Base-by-base conservation (phyloP, 768 basidiomycete genomes). In the Tulasnella sp. region DNA sequence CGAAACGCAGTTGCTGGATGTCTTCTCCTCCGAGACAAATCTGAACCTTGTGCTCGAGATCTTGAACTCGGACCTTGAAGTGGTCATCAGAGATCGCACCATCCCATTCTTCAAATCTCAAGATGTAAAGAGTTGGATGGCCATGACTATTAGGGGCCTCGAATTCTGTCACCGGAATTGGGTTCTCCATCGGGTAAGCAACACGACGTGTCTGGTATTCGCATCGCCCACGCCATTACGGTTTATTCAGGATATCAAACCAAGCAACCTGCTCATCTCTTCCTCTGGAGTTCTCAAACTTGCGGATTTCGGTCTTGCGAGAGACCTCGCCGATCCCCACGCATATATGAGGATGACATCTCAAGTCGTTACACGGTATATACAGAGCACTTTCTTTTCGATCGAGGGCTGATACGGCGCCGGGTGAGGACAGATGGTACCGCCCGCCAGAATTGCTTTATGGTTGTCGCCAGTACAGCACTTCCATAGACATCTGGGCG, bases 101-200 rank as follows among this genome's bases (percentile, higher is more conserved):
- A 82, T 96, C 59, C 88, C 97, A 21, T 97, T 99, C 70, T 77
- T 93, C 30, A 88, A 90, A 3, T 90, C 89, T 1, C 34, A 38
- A 15, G 96, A 99, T 70, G 93, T 97, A 74, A 99, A 99, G 71
- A 86, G 87, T 64, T 99, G 96, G 95, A 90, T 96, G 82, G 88
- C 89, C 10, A 98, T 98, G 96, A 93, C 88, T 0, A 83, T 98
- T 68, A 83, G 93, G 42, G 96, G 96, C 1, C 77, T 99, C 19
- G 96, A 98, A 72, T 98, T 96, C 70, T 97, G 96, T 66, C 96
- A 99, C 69, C 76, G 94, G 53, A 94, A 93, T 70, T 94, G 85
- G 67, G 80, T 98, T 58, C 76, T 99, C 23, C 96, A 99, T 73
- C 81, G 96, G 56, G 95, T 96, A 69, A 64, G 80, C 29, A 23